These are phyloP conservation scores for Castanospermum australe DNA, from an alignment of 306 rosid species.

Conservation along the genomic window DNA sequence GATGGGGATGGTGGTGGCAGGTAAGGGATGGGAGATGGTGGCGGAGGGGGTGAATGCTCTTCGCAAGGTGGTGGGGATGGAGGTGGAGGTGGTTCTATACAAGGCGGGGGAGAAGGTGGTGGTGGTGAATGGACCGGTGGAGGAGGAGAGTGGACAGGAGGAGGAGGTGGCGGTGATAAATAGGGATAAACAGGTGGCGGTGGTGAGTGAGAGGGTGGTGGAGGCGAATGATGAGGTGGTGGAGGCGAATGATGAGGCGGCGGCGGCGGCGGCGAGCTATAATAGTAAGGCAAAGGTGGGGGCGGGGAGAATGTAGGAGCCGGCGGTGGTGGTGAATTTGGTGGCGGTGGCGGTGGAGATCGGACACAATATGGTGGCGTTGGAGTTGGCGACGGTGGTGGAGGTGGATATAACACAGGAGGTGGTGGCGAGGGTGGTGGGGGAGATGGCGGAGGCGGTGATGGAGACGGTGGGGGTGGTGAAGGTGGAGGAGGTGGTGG, in stretches of 20 bases:
- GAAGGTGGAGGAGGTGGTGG: not conserved
- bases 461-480: not conserved
- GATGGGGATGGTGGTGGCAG: constrained; percentile 57
- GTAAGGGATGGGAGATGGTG: constrained; percentile 41
- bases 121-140: constrained; percentile 43
- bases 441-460: constrained; percentile 36
- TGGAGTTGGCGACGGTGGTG: constrained; percentile 41
- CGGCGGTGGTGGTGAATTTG: constrained; percentile 33
- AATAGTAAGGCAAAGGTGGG: constrained; percentile 43
- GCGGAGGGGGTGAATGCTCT: constrained; percentile 62
- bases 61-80: constrained; percentile 67
- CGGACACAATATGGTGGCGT: constrained; percentile 34
- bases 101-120: constrained; percentile 67
- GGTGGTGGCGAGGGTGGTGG: constrained; percentile 14
- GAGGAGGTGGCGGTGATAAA: constrained; percentile 69
- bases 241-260: constrained; percentile 42
- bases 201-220: constrained; percentile 52
- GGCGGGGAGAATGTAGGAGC: constrained; percentile 46
- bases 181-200: constrained; percentile 70
- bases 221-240: constrained; percentile 39
- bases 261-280: constrained; percentile 39
- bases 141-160: constrained; percentile 56
- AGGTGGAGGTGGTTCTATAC: constrained; percentile 67
- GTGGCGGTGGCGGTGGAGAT: constrained; percentile 31
- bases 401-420: not conserved